Evolutionary conservation across 78 protist genomes (phyloP), one percentile per base, ranked within the genome.

Genomic region (Paulinella micropora): DNA sequence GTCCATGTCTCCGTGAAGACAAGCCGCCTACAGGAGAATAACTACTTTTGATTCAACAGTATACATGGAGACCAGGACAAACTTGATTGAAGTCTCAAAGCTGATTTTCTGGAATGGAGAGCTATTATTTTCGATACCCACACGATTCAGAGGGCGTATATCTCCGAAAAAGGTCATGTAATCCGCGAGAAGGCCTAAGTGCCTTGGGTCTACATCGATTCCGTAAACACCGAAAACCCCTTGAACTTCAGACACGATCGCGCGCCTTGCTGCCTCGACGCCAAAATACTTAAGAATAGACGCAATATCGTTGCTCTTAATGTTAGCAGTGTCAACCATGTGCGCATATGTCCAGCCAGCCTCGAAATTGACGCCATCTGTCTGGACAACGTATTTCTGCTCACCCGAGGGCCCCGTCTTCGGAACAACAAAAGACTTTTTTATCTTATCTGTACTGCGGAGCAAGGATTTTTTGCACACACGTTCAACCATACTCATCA

Each of bases 151-250:
- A 6, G 73, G 73, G 32, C 73, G 73, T 6, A 28, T 9, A 29
- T 31, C 84, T 29, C 84, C 84, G 4, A 3, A 15, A 81, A 31
- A 29, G 38, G 84, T 81, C 84, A 81, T 81, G 15, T 81, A 81
- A 29, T 81, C 84, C 39, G 84, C 84, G 23, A 81, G 84, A 32
- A 81, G 84, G 84, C 84, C 84, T 31, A 98, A 93, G 87, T 98
- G 99, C 69, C 99, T 93, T 3, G 31, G 83, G 69, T 97, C 96
- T n/a, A 98, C 99, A 34, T 64, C 34, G 37, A 98, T 97, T 81
- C 99, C 99, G 93, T 98, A 98, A 31, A 90, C 97, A 34, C 90
- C 86, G 89, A 96, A 98, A 23, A 98, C 98, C 29, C 37, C 15
- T 64, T 23, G 34, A 64, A 64, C 23, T 23, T 64, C 15, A 64